Base-by-base conservation (phyloP, 2,329 filamentous ascomycete genomes). In the Alternaria burnsii region DNA sequence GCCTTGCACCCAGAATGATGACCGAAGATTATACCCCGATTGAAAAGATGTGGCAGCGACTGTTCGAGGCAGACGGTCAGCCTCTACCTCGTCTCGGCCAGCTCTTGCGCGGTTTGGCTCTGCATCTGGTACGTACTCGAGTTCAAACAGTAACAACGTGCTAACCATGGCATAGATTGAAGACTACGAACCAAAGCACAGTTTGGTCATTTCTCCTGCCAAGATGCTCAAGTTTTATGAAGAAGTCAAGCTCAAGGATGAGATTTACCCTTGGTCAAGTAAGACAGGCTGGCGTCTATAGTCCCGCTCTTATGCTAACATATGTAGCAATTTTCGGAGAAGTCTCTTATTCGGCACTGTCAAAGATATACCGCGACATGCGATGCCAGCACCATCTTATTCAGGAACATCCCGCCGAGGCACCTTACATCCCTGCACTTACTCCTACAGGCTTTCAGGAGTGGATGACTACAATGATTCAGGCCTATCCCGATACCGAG, bases 191-290 rank as follows among this genome's bases (percentile, higher is more conserved):
- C 90, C 91, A 1, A 86, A 85, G 63, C 85, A 85, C 51, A 89
- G 86, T 34, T 81, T 94, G 16, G 91, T 95, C 42, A 84, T 97
- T 36, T 87, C 90, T 0, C 92, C 93, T 0, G 81, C 87, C 5
- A 95, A 95, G 79, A 86, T 97, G 82, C 84, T 87, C 14, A 83
- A 85, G 48, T 92, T 94, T 67, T 96, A 96, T 73, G 82, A 86
- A 16, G 85, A 87, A 55, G 90, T 90, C 59, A 84, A 84, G 52
- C 76, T 93, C 2, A 79, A 86, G 0, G 79, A 84, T 14, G 93
- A 96, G 70, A 81, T 84, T 3, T 89, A 92, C 73, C 88, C 88
- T 2, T 93, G 92, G 82, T 78, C 86, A 66, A 84, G 89, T 90
- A 79, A 78, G 84, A 73, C 12, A n/a, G n/a, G 6, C 22, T 0